Conservation (phyloP, 306 rosid genomes). For the Malus sieversii region DNA sequence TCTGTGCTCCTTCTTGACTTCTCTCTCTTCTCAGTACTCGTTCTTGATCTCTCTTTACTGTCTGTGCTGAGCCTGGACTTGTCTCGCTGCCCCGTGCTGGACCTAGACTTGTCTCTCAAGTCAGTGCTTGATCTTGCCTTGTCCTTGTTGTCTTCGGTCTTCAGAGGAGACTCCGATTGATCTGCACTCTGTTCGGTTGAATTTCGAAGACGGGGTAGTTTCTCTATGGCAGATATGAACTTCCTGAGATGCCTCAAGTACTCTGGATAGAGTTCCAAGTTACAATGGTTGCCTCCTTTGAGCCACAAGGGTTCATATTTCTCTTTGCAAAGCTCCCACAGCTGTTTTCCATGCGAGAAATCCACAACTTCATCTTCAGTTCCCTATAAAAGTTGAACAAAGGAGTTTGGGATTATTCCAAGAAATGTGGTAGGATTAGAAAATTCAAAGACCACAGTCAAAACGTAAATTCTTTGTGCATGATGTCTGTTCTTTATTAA, state of each 20-base stretch:
- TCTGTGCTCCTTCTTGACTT: constrained; percentile 44
- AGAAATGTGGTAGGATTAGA: background rate
- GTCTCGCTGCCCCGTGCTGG: constrained; percentile 36
- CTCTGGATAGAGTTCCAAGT: constrained; percentile 56
- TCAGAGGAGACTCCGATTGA: constrained; percentile 2
- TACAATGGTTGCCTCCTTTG: constrained; percentile 55
- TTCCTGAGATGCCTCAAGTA: constrained; percentile 55
- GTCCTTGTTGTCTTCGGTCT: constrained; percentile 20
- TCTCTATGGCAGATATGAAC: constrained; percentile 52
- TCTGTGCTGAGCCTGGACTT: constrained; percentile 44
- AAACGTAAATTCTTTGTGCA: too few species aligned
- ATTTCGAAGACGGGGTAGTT: constrained; percentile 19
- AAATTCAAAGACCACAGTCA: background rate
- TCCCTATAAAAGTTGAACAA: constrained; percentile 34
- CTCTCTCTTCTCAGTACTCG: constrained; percentile 39
- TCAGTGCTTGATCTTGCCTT: constrained; percentile 38
- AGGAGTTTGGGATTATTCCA: background rate
- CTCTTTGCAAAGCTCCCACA: constrained; percentile 62
- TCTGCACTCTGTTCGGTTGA: constrained; percentile 4
- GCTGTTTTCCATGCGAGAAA: constrained; percentile 57
- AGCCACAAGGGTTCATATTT: constrained; percentile 71
- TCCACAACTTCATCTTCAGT: constrained; percentile 72
- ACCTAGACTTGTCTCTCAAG: constrained; percentile 26
- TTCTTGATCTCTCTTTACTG: constrained; percentile 38
- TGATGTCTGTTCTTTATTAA: background rate